phyloP scores from a whole-genome alignment of 2,329 filamentous ascomycete species.

The Mycosphaerella sp. region DNA sequence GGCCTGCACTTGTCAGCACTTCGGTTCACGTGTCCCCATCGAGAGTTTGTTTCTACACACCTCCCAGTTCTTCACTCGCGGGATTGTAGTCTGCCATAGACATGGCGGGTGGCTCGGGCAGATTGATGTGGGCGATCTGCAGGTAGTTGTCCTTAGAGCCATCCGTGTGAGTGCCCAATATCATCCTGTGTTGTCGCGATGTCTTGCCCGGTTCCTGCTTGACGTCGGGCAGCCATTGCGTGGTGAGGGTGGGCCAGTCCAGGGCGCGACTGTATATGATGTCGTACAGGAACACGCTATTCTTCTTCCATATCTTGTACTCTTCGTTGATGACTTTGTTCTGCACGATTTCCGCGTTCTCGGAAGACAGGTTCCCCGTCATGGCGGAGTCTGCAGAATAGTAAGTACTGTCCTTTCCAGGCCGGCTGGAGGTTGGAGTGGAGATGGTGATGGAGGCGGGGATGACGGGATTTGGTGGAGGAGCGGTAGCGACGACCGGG shows the following conservation, averaged over 20 bases:
- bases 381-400: constrained; percentile 15
- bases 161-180: constrained; percentile 93
- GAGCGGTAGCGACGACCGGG: neutral
- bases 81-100: constrained; percentile 86
- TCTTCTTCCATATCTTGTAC: constrained; percentile 99
- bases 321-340: constrained; percentile 96
- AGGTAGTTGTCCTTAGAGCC: constrained; percentile 81
- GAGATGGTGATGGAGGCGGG: neutral
- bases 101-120: constrained; percentile 69
- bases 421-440: neutral
- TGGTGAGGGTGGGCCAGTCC: constrained; percentile 95
- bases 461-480: neutral
- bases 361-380: constrained; percentile 3
- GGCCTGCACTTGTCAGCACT: constrained; percentile 40
- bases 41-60: neutral
- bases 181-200: constrained; percentile 77
- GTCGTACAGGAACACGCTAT: constrained; percentile 95
- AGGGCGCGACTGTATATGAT: constrained; percentile 91
- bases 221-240: constrained; percentile 96
- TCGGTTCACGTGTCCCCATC: neutral
- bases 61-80: constrained; percentile 85
- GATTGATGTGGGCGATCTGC: constrained; percentile 88
- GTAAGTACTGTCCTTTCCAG: neutral
- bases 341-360: constrained; percentile 45
- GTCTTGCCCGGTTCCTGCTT: constrained; percentile 80